Percentiles rank a stretch among this genome's conserved stretches.
Evolutionary conservation across 768 basidiomycete genomes (phyloP).

Genomic region (Tricholoma hemisulphureum): DNA sequence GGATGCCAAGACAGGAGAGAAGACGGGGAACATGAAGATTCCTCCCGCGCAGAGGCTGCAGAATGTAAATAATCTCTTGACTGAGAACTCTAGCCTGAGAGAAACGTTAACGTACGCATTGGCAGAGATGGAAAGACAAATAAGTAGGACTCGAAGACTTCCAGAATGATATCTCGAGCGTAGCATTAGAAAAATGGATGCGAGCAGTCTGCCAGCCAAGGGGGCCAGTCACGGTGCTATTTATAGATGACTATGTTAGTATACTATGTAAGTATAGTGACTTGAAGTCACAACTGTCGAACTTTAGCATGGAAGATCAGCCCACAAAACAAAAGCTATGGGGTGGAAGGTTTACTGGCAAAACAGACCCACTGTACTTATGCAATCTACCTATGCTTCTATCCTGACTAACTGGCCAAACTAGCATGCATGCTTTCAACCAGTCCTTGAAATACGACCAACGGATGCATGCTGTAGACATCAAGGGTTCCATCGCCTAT

Average conservation of each 20-base stretch:
- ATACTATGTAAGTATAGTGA: too few relatives aligned
- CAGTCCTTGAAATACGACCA: constrained; percentile 94
- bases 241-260: too few relatives aligned
- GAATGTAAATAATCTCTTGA: not conserved
- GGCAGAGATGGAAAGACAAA: constrained; percentile 54
- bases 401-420: constrained; percentile 9
- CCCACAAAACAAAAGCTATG: constrained; percentile 71
- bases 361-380: constrained; percentile 88
- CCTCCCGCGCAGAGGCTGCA: constrained; percentile 74
- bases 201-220: not conserved
- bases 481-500: constrained; percentile 93
- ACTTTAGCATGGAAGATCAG: constrained; percentile 32
- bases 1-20: constrained; percentile 60
- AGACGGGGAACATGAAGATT: constrained; percentile 74
- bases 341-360: constrained; percentile 87
- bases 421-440: constrained; percentile 96
- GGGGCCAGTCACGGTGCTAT: too few relatives aligned
- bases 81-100: not conserved
- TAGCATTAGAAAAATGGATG: not conserved
- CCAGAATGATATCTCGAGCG: not conserved
- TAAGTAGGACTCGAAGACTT: constrained; percentile 10
- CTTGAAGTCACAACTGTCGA: not conserved
- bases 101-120: constrained; percentile 55
- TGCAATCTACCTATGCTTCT: constrained; percentile 20
- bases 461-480: constrained; percentile 90